A percentile compares a stretch with the other conserved stretches of the same genome.
phyloP scores from a whole-genome alignment of 2,329 filamentous ascomycete species.

The Chrysosporium keratinophilum region DNA sequence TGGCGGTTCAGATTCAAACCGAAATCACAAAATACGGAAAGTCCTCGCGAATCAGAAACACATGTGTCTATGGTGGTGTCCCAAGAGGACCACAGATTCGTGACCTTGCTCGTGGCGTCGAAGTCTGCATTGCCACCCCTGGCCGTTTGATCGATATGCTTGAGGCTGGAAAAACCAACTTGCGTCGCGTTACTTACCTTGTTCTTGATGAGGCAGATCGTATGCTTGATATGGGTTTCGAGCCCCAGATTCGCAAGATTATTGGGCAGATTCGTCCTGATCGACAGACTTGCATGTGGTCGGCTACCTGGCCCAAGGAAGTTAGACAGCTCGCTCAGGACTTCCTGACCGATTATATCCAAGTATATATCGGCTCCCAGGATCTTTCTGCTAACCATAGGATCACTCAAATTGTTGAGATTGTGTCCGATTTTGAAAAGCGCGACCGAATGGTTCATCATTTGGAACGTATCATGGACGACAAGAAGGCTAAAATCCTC shows the following conservation, averaged over 20 bases:
- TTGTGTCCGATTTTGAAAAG: conserved; percentile 94
- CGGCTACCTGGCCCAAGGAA: conserved; percentile 97
- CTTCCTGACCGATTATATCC: conserved; percentile 91
- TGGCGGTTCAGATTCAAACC: conserved; percentile 96
- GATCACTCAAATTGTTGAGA: conserved; percentile 95
- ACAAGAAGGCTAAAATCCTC: conserved; percentile 87
- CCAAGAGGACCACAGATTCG: conserved; percentile 96
- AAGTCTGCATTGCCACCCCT: conserved; percentile 96
- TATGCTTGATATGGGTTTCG: conserved; percentile 99
- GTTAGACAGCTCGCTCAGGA: conserved; percentile 84
- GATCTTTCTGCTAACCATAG: conserved; percentile 94
- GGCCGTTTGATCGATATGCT: conserved; percentile 98
- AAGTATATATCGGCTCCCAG: conserved; percentile 96
- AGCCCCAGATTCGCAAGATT: conserved; percentile 98
- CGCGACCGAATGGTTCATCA: conserved; percentile 96
- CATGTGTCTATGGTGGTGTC: conserved; percentile 97
- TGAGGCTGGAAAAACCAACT: conserved; percentile 93
- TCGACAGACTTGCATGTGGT: conserved; percentile 99
- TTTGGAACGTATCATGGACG: conserved; percentile 94
- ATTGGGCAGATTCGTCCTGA: conserved; percentile 95
- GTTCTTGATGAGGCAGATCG: conserved; percentile 98
- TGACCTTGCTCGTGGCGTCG: conserved; percentile 85
- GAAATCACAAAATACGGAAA: conserved; percentile 98
- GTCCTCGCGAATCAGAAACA: conserved; percentile 95
- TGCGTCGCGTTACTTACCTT: conserved; percentile 93